Conservation (phyloP, 495 filamentous ascomycete species). For the Hypoxylon trugodes region DNA sequence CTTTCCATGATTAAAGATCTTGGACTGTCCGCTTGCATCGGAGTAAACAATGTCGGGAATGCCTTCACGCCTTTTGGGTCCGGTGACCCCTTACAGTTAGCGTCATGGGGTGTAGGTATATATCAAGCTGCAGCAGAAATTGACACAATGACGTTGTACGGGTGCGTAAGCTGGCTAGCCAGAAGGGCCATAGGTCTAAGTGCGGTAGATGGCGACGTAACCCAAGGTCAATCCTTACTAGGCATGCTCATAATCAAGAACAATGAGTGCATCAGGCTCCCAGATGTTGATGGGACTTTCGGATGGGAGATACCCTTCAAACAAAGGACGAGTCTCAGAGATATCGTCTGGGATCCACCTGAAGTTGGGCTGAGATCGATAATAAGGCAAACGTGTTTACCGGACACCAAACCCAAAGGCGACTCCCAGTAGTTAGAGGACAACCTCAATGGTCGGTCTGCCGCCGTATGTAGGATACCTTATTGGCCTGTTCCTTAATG, state of each 20-base stretch:
- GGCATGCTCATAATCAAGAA: conserved; percentile 36
- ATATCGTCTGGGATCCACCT: conserved; percentile 43
- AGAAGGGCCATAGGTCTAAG: conserved; percentile 56
- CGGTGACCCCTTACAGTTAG: conserved; percentile 73
- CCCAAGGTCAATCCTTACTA: conserved; percentile 16
- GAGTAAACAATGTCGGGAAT: conserved; percentile 82
- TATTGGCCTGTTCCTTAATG: too few species aligned
- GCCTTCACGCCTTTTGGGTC: conserved; percentile 78
- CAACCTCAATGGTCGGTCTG: background rate
- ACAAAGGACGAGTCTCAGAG: conserved; percentile 32
- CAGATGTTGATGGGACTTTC: conserved; percentile 8
- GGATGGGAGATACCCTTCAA: conserved; percentile 29
- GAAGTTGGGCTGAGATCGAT: conserved; percentile 31
- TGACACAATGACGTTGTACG: conserved; percentile 68
- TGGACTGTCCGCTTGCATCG: conserved; percentile 66
- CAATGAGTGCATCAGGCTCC: conserved; percentile 13
- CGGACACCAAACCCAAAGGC: background rate
- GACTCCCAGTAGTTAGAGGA: background rate
- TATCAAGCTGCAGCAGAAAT: conserved; percentile 71
- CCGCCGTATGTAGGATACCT: background rate
- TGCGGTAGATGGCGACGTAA: conserved; percentile 5
- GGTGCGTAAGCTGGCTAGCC: conserved; percentile 68
- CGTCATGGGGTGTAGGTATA: conserved; percentile 69
- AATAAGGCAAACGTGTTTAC: conserved; percentile 18
- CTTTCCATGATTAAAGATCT: conserved; percentile 69